These are phyloP conservation scores for Passiflora organensis DNA, from an alignment of 345 rosid species.

Conservation along the genomic window DNA sequence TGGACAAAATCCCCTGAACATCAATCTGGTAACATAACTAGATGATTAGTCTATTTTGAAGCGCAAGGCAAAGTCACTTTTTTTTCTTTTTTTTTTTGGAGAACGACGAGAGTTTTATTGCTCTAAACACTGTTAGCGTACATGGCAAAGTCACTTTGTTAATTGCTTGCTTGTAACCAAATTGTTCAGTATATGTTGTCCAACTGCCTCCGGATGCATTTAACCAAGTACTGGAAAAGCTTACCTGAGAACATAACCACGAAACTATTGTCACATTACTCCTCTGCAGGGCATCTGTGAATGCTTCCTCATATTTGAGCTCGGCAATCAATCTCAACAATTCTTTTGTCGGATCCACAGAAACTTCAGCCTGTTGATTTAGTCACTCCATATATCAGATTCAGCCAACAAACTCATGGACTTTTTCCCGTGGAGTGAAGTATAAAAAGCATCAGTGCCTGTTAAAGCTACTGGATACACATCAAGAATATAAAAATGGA, in stretches of 20 bases:
- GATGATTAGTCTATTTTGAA: too few relatives aligned
- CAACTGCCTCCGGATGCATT: too few relatives aligned
- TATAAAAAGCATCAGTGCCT: not conserved
- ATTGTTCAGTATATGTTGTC: too few relatives aligned
- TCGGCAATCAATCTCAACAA: slow-evolving; percentile 64
- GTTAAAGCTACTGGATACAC: not conserved
- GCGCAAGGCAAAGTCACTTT: too few relatives aligned
- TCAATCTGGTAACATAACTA: slow-evolving; percentile 26
- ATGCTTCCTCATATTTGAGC: slow-evolving; percentile 77
- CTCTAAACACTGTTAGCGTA: too few relatives aligned
- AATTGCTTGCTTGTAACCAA: too few relatives aligned
- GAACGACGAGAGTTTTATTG: too few relatives aligned
- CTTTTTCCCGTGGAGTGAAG: not conserved
- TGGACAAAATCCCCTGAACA: slow-evolving; percentile 15
- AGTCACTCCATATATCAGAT: not conserved
- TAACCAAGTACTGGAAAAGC: not conserved
- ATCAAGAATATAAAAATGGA: too few relatives aligned
- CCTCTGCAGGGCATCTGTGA: slow-evolving; percentile 67
- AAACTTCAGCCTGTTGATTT: slow-evolving; percentile 46
- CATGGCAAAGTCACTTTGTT: too few relatives aligned
- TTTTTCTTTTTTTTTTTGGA: too few relatives aligned
- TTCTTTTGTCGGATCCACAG: slow-evolving; percentile 70
- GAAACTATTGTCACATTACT: slow-evolving; percentile 76
- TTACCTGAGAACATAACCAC: slow-evolving; percentile 95
- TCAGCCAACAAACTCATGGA: not conserved